A percentile compares a stretch with the other conserved stretches of the same genome.
Evolutionary conservation across 2,329 filamentous ascomycete species (phyloP).

Genomic region (Lomentospora prolificans): DNA sequence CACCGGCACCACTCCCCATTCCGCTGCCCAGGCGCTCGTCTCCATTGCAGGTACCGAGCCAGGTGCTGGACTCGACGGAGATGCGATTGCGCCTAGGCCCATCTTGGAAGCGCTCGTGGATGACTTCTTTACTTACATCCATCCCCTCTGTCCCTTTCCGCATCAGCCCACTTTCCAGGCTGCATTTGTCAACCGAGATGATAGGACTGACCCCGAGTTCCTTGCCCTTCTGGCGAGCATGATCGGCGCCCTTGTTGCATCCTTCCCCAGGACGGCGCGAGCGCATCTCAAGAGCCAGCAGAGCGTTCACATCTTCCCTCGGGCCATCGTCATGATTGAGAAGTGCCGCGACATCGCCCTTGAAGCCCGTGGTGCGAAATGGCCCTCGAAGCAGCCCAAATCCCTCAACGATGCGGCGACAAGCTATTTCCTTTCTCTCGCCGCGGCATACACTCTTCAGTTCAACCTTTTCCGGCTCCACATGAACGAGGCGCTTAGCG

Average conservation of each 20-base stretch:
- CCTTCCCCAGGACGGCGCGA: constrained; percentile 62
- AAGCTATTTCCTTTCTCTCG: constrained; percentile 64
- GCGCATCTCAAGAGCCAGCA: constrained; percentile 59
- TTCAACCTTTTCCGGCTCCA: constrained; percentile 60
- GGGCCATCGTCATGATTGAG: constrained; percentile 59
- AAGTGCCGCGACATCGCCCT: constrained; percentile 62
- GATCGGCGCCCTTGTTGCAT: constrained; percentile 64
- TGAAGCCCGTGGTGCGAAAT: constrained; percentile 51
- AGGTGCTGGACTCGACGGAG: constrained; percentile 43
- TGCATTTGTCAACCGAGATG: constrained; percentile 56
- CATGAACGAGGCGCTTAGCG: constrained; percentile 60
- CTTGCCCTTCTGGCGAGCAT: constrained; percentile 64
- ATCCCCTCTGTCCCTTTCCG: constrained; percentile 67
- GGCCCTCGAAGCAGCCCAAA: constrained; percentile 35
- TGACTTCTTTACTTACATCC: constrained; percentile 77
- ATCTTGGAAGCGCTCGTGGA: constrained; percentile 62
- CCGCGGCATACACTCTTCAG: constrained; percentile 57
- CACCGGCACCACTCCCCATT: constrained; percentile 33
- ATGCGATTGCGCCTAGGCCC: constrained; percentile 61
- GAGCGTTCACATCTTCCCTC: constrained; percentile 55
- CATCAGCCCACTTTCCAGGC: constrained; percentile 69
- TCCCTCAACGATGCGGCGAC: constrained; percentile 52
- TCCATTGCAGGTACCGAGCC: constrained; percentile 29
- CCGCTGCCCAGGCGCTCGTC: constrained; percentile 37
- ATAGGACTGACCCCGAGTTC: constrained; percentile 56